Conservation (phyloP, 495 filamentous ascomycete species). For the Daldinia grandis region DNA sequence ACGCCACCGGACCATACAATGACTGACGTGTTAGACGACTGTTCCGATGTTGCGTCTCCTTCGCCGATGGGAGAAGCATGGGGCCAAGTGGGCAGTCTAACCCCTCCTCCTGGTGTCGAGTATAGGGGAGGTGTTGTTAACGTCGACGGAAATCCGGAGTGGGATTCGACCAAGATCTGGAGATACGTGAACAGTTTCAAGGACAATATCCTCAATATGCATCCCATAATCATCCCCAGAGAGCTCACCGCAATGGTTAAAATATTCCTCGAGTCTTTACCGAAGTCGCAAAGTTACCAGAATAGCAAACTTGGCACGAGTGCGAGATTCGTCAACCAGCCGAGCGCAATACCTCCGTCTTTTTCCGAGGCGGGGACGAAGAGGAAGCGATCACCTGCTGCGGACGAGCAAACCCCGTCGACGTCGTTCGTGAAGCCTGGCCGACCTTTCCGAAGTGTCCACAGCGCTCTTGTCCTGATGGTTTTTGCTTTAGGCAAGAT, state of each 20-base stretch:
- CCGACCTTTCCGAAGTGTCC: conserved; percentile 65
- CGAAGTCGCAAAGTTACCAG: conserved; percentile 39
- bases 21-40: conserved; percentile 48
- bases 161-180: conserved; percentile 68
- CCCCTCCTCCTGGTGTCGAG: conserved; percentile 49
- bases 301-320: conserved; percentile 30
- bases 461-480: conserved; percentile 80
- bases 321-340: conserved; percentile 43
- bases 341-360: conserved; percentile 36
- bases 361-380: conserved; percentile 59
- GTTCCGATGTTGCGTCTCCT: conserved; percentile 60
- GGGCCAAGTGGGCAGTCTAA: conserved; percentile 60
- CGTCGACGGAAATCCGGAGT: conserved; percentile 68
- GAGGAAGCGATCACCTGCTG: conserved; percentile 65
- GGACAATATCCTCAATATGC: conserved; percentile 83
- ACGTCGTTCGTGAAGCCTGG: conserved; percentile 48
- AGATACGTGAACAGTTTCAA: conserved; percentile 76
- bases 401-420: conserved; percentile 47
- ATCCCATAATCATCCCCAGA: conserved; percentile 76
- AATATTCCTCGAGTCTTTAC: conserved; percentile 56
- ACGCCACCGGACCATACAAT: conserved; percentile 45
- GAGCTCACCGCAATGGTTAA: conserved; percentile 61
- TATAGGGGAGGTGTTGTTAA: conserved; percentile 61
- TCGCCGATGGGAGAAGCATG: conserved; percentile 56
- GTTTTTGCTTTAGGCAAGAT: conserved; percentile 88